Evolutionary conservation across 2,329 filamentous ascomycete species (phyloP), one percentile per base, ranked within the genome.

Genomic region (Colletotrichum destructivum): DNA sequence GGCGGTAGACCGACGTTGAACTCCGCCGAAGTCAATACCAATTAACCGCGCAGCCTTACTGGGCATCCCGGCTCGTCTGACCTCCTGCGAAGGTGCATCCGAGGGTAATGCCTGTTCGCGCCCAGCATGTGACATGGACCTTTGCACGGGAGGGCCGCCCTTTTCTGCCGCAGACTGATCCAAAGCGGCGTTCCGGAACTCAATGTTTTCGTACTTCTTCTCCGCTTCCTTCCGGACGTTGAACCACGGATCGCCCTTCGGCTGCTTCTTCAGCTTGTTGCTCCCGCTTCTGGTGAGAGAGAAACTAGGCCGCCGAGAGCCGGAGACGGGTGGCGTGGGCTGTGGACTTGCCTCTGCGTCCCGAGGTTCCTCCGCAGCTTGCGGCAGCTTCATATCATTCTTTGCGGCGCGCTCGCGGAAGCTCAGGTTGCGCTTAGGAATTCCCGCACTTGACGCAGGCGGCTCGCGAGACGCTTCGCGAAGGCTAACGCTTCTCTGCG

Each of bases 261-360:
- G 88, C 2, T 88, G 85, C 73, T 91, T 91, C 76, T 83, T 86
- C 46, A 90, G 80, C 76, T 88, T 91, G 74, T 90, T 89, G 75
- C 88, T 91, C n/a, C 82, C 85, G 66, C 80, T 87, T 61, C 87
- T 84, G 11, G 81, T 77, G 44, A 86, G 74, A 69, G 83, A 80
- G 62, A 83, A 81, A 44, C 69, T 72, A 46, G 69, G 66, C n/a
- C 66, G 56, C 4, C 69, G 66, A 47, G 69, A 64, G 49, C 81
- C 79, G 16, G 77, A 76, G 35, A 77, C 71, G 3, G 83, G 77
- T 57, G 72, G 76, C 26, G 73, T 75, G 42, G 74, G 73, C 47
- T 76, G 77, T 35, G 76, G 75, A n/a, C 74, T 74, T n/a, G 55
- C 62, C 46, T 65, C 66, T n/a, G 51, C 63, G 47, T 62, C 71